phyloP scores from a whole-genome alignment of 495 filamentous ascomycete species.

The Platismatia glauca region DNA sequence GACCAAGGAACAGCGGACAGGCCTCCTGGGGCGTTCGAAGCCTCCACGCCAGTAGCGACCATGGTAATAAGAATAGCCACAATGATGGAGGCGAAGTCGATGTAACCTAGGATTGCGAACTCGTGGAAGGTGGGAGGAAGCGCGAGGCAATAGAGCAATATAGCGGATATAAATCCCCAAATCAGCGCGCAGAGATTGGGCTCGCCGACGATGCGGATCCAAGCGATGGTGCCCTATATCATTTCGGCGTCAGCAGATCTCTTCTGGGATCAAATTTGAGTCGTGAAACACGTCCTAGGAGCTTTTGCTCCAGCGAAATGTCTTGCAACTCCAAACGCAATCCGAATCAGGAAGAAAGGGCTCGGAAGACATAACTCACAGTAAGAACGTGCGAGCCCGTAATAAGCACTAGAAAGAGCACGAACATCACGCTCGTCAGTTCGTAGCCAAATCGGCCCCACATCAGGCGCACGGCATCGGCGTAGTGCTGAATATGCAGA shows the following conservation, averaged over 20 bases:
- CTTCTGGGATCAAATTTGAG: too few relatives aligned
- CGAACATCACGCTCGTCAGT: conserved; percentile 49
- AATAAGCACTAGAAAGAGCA: conserved; percentile 56
- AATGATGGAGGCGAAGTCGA: conserved; percentile 55
- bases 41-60: conserved; percentile 48
- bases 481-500: conserved; percentile 57
- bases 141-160: conserved; percentile 51
- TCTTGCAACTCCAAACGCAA: too few relatives aligned
- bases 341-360: too few relatives aligned
- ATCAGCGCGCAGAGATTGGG: conserved; percentile 48
- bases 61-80: conserved; percentile 59
- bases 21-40: conserved; percentile 28
- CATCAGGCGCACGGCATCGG: conserved; percentile 57
- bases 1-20: conserved; percentile 31
- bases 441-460: conserved; percentile 53
- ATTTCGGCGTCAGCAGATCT: too few relatives aligned
- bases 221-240: conserved; percentile 61
- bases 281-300: too few relatives aligned
- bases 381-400: conserved; percentile 62
- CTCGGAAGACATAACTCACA: too few relatives aligned
- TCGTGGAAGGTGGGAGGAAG: conserved; percentile 47
- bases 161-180: conserved; percentile 51
- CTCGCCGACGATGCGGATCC: conserved; percentile 53
- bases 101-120: conserved; percentile 50
- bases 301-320: too few relatives aligned